phyloP scores from a whole-genome alignment of 2,329 filamentous ascomycete species.

The Colletotrichum gigasporum region DNA sequence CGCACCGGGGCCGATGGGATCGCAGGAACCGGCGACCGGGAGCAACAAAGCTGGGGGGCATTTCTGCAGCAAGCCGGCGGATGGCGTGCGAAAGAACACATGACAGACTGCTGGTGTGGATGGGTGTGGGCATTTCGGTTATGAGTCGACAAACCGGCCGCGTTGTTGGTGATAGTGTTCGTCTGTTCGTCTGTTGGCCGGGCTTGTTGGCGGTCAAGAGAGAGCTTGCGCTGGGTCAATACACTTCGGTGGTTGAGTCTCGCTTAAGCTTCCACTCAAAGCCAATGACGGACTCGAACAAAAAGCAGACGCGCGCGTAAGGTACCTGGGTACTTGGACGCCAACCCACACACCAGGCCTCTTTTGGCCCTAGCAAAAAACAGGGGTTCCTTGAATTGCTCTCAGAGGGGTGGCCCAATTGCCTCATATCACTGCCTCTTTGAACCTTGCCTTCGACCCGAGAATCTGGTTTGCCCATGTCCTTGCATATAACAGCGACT shows the following conservation, averaged over 20 bases:
- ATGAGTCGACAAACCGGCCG: neutral
- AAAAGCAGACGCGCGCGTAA: slow-evolving; percentile 16
- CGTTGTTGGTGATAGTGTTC: slow-evolving; percentile 13
- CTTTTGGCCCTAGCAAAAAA: neutral
- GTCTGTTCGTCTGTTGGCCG: slow-evolving; percentile 6
- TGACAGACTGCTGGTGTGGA: neutral
- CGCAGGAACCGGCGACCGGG: neutral
- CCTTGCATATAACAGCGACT: neutral
- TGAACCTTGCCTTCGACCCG: slow-evolving; percentile 10
- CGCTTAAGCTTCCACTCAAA: slow-evolving; percentile 15
- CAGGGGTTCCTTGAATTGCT: neutral
- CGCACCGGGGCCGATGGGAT: slow-evolving; percentile 15
- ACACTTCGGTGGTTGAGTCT: slow-evolving; percentile 8
- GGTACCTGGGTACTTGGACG: slow-evolving; percentile 2
- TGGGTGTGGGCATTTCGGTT: slow-evolving; percentile 18
- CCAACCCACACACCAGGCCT: too few species aligned
- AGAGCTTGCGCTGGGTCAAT: neutral
- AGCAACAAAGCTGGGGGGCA: slow-evolving; percentile 16
- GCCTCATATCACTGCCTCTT: neutral
- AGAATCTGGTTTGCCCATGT: slow-evolving; percentile 13
- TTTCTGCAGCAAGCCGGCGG: slow-evolving; percentile 10
- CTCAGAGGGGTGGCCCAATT: neutral
- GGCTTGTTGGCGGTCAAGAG: slow-evolving; percentile 13
- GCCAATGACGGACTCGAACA: slow-evolving; percentile 3
- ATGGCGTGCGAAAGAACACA: slow-evolving; percentile 13